Evolutionary conservation across 345 rosid species (phyloP).

Genomic region (Populus euphratica): DNA sequence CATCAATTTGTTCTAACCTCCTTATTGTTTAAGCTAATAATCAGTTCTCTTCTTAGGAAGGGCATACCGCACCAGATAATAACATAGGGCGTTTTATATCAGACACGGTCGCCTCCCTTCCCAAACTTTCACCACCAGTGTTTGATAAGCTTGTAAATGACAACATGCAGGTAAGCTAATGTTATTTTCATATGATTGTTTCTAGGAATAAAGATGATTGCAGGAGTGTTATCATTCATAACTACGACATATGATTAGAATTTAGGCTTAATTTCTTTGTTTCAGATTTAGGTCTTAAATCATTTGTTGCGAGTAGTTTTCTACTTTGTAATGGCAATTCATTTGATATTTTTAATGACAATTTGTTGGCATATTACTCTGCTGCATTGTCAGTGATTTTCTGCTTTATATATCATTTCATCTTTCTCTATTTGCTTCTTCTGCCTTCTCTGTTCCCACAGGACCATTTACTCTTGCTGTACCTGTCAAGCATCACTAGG

Average conservation of each 20-base stretch:
- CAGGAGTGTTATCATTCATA: not conserved
- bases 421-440: not conserved
- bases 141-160: slow-evolving; percentile 87
- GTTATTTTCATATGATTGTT: not conserved
- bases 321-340: too few species aligned
- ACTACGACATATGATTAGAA: not conserved
- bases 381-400: not conserved
- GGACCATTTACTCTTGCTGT: slow-evolving; percentile 81
- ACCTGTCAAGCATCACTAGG: slow-evolving; percentile 84
- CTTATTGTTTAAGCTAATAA: slow-evolving; percentile 6
- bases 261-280: not conserved
- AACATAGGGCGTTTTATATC: slow-evolving; percentile 67
- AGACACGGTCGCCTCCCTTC: slow-evolving; percentile 65
- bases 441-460: slow-evolving; percentile 19
- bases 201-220: not conserved
- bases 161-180: slow-evolving; percentile 65
- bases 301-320: too few species aligned
- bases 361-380: not conserved
- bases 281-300: not conserved
- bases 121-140: slow-evolving; percentile 63
- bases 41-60: slow-evolving; percentile 50
- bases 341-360: not conserved
- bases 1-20: not conserved
- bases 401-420: not conserved
- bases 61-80: slow-evolving; percentile 62